Evolutionary conservation across 78 protist species (phyloP).

Genomic region (Protostelium mycophagum): DNA sequence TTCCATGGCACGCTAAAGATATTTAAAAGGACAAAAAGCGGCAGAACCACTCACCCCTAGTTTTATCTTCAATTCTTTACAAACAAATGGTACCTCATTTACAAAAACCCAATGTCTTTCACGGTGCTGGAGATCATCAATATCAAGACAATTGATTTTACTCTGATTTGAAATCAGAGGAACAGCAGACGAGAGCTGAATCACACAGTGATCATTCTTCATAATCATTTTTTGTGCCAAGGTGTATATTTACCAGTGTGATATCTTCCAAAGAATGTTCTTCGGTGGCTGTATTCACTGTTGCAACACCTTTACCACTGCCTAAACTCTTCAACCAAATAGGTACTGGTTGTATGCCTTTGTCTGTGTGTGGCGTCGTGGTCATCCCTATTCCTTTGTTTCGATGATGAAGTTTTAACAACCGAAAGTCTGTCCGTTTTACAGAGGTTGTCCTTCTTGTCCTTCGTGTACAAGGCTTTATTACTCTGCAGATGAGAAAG

Average conservation of each 20-base stretch:
- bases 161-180: background rate
- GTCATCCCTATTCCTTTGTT: too few relatives aligned
- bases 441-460: too few relatives aligned
- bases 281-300: background rate
- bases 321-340: background rate
- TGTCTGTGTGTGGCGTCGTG: background rate
- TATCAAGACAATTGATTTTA: background rate
- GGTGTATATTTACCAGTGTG: too few relatives aligned
- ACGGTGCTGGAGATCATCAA: background rate
- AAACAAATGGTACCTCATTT: background rate
- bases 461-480: too few relatives aligned
- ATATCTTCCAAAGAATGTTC: background rate
- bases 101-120: background rate
- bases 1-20: background rate
- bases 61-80: background rate
- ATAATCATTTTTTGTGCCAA: too few relatives aligned
- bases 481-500: too few relatives aligned
- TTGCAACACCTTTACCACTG: background rate
- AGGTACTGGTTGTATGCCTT: too few relatives aligned
- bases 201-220: too few relatives aligned
- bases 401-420: too few relatives aligned
- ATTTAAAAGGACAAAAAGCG: background rate
- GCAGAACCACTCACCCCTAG: background rate
- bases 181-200: too few relatives aligned
- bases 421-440: too few relatives aligned